These are phyloP conservation scores for Echinochloa phyllopogon DNA, from an alignment of 176 grass and related monocot genomes.

Conservation along the genomic window DNA sequence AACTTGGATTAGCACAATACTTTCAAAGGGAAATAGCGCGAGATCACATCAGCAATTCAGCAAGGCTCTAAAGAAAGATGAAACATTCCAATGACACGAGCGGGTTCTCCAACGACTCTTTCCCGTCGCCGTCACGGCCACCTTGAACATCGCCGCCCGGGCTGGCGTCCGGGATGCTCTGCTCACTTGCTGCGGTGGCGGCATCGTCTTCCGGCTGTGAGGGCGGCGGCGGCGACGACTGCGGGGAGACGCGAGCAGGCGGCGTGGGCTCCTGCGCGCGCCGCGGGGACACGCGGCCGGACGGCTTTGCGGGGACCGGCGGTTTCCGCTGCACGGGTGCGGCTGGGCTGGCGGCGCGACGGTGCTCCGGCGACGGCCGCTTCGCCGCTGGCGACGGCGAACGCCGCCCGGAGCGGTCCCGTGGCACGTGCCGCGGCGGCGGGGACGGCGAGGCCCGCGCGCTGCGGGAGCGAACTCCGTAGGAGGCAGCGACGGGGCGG, in stretches of 20 bases:
- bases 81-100: conserved; percentile 93
- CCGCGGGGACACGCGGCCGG: conserved; percentile 36
- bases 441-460: conserved; percentile 58
- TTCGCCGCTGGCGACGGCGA: conserved; percentile 74
- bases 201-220: conserved; percentile 34
- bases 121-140: conserved; percentile 44
- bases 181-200: neutral
- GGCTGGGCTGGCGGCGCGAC: conserved; percentile 29
- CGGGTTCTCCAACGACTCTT: conserved; percentile 87
- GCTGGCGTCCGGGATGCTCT: neutral
- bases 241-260: neutral
- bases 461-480: conserved; percentile 64
- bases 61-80: conserved; percentile 70
- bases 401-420: conserved; percentile 66
- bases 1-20: neutral
- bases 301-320: conserved; percentile 38
- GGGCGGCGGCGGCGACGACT: neutral
- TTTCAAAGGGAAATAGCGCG: conserved; percentile 37
- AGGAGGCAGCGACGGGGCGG: conserved; percentile 32
- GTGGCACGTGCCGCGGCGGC: conserved; percentile 46
- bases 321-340: conserved; percentile 24
- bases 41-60: neutral
- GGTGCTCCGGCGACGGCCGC: conserved; percentile 36
- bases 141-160: neutral
- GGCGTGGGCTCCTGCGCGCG: conserved; percentile 26